Base-by-base conservation (phyloP, 257 asterid species). In the Primulina huaijiensis region DNA sequence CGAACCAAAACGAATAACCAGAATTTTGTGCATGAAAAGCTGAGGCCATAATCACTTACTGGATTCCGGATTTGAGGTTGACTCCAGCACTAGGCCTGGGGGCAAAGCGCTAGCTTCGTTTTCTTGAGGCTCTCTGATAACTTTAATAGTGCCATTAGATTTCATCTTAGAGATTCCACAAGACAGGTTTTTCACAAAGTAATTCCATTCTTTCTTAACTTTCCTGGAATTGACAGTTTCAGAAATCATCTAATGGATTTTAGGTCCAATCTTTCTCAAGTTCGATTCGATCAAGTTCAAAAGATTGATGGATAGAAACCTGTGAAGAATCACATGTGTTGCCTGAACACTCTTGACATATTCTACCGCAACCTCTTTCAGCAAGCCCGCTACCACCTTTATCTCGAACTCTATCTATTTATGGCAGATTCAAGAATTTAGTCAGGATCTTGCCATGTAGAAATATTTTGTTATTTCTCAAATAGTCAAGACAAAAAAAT, bases 141-240 rank as follows among this genome's bases (percentile, higher is more conserved):
- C 69, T 64, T 77, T 25, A 56, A 81, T 53, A 35, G 64, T 79
- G 40, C 55, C 64, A 71, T 82, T 81, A 7, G 43, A 65, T 68
- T 76, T 83, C 68, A 82, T 74, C 58, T 76, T 75, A 0, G 79
- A 74, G 60, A 87, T 74, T 57, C 83, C 88, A 72, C 88, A 87
- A 8, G 80, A 64, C 2, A 82, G 79, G 71, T 84, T 82, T 72
- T 78, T 46, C 56, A 38, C n/a, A 58, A 82, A 80, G 72, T 82
- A 86, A 60, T 71, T 78, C 50, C 25, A 23, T 43, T 83, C 83
- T 74, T 72, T 76, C 65, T 76, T 77, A 30, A 84, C 77, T 21
- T 82, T 70, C 80, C 92, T 86, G 74, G 11, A 31, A 76, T 37
- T 34, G 61, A 38, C 60, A 40, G 46, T 14, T 50, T 59, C 2